Conservation (phyloP, 129 eudicot genomes). For the Tanacetum coccineum region DNA sequence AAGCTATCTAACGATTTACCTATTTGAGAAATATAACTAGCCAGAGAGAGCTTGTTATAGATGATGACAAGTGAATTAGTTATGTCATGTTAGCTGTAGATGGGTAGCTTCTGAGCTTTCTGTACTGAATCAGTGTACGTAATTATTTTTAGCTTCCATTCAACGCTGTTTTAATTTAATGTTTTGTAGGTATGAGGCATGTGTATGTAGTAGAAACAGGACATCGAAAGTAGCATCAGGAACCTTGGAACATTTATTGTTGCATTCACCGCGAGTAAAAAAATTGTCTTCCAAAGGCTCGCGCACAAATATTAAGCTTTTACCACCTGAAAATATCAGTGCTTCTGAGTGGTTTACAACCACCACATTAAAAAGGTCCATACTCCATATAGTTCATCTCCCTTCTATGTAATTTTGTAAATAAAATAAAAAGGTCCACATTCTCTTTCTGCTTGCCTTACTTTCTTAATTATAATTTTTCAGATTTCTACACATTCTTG, state of each 20-base stretch:
- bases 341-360: slow-evolving; percentile 71
- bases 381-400: slow-evolving; percentile 12
- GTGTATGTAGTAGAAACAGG: slow-evolving; percentile 36
- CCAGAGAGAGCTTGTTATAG: too few species aligned
- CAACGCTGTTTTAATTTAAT: background rate
- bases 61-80: background rate
- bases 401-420: background rate
- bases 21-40: too few species aligned
- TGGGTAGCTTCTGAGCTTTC: too few species aligned
- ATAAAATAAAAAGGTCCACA: background rate
- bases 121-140: too few species aligned
- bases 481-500: slow-evolving; percentile 69
- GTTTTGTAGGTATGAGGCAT: slow-evolving; percentile 68
- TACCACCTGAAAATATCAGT: slow-evolving; percentile 35
- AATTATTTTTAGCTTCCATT: background rate
- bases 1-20: too few species aligned
- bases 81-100: background rate
- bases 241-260: slow-evolving; percentile 50
- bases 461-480: slow-evolving; percentile 4
- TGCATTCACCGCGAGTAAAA: slow-evolving; percentile 55
- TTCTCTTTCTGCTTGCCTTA: background rate
- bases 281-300: slow-evolving; percentile 54
- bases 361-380: slow-evolving; percentile 72
- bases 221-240: slow-evolving; percentile 59
- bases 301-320: slow-evolving; percentile 50